Evolutionary conservation across 345 rosid species (phyloP).

Genomic region (Citrus unshiu): DNA sequence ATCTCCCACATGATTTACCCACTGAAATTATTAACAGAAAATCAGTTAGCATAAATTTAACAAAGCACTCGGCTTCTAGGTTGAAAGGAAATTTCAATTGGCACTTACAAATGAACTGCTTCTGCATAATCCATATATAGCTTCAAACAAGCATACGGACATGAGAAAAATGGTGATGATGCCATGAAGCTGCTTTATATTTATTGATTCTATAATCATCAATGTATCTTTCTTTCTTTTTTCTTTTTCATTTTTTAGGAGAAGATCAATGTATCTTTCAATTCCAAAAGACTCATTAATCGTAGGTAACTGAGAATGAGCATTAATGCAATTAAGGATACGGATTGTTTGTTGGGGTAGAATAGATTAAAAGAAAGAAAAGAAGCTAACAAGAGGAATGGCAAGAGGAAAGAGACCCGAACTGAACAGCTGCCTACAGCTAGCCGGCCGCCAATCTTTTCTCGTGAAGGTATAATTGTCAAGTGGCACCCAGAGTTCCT

Average conservation of each 20-base stretch:
- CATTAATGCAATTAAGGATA: too few relatives aligned
- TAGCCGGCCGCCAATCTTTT: background rate
- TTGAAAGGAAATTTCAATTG: background rate
- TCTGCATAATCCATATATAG: background rate
- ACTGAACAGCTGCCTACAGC: too few relatives aligned
- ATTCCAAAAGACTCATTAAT: too few relatives aligned
- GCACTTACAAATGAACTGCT: slow-evolving; percentile 5
- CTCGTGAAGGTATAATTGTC: background rate
- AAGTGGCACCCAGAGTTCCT: slow-evolving; percentile 29
- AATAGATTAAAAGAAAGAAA: too few relatives aligned
- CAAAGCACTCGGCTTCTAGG: background rate
- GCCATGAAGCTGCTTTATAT: background rate
- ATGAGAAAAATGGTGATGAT: background rate
- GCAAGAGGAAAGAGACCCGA: too few relatives aligned
- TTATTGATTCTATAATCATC: too few relatives aligned
- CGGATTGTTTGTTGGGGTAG: too few relatives aligned
- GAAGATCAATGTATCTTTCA: too few relatives aligned
- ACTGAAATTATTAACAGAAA: slow-evolving; percentile 16
- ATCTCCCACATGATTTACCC: slow-evolving; percentile 45
- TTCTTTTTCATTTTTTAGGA: too few relatives aligned
- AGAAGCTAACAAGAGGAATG: too few relatives aligned
- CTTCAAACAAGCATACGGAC: background rate
- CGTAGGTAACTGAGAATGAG: too few relatives aligned
- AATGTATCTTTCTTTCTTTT: too few relatives aligned
- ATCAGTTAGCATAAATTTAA: background rate